Base-by-base conservation (phyloP, 2,329 filamentous ascomycete species). In the Xylariomycetidae sp. region DNA sequence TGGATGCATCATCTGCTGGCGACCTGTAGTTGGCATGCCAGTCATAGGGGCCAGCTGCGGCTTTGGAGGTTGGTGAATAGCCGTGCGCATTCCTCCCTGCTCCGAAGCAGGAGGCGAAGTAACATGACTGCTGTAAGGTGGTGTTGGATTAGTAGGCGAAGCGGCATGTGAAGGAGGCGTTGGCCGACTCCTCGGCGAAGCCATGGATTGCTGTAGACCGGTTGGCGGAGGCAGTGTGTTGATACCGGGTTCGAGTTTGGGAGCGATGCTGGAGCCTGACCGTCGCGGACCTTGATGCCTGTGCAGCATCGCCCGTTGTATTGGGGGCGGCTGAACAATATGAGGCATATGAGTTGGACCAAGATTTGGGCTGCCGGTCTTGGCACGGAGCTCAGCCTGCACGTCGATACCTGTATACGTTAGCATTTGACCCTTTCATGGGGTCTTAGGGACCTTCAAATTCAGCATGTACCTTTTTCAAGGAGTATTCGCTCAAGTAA, bases 401-500 rank as follows among this genome's bases (percentile, higher is more conserved):
- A 98, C 92, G 71, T 98, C 90, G 62, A 97, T 95, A 51, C 88
- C 88, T 94, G 25, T 33, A 36, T 15, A 35, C 16, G 34, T 32
- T 17, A 26, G 18, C 16, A 15, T 18, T 22, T 7, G 16, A n/a
- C n/a, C n/a, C n/a, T n/a, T n/a, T n/a, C n/a, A n/a, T n/a, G n/a
- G n/a, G n/a, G n/a, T n/a, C n/a, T n/a, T n/a, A n/a, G n/a, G n/a
- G n/a, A n/a, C n/a, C n/a, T n/a, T n/a, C n/a, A n/a, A n/a, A n/a
- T n/a, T n/a, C n/a, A n/a, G n/a, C n/a, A n/a, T 41, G 23, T 64
- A 92, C 88, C 89, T 74, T 97, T 97, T 66, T 98, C 92, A 23
- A 98, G 74, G 33, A 98, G 74, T 54, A 98, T 94, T 38, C 92
- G 80, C 66, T 98, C 92, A 22, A 98, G 75, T 30, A 97, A 70